Evolutionary conservation across 2,329 filamentous ascomycete genomes (phyloP).

Genomic region (Hypoxylon sp.): DNA sequence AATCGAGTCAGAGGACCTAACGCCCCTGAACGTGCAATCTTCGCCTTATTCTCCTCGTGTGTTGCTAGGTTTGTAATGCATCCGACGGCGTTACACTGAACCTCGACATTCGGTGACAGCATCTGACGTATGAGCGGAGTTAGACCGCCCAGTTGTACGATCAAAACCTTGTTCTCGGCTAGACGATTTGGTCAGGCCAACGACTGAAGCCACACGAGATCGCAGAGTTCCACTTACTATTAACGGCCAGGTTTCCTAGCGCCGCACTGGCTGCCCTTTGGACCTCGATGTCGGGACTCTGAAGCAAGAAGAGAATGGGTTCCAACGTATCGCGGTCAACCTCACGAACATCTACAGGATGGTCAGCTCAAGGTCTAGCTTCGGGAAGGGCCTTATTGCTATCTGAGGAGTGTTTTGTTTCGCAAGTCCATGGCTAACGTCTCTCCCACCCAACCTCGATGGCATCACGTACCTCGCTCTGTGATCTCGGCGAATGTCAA

Average conservation of each 20-base stretch:
- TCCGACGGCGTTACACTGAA: slow-evolving; percentile 98
- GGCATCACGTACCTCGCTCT: slow-evolving; percentile 81
- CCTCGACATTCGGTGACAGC: slow-evolving; percentile 97
- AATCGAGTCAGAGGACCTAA: slow-evolving; percentile 90
- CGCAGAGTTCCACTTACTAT: slow-evolving; percentile 76
- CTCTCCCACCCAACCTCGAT: slow-evolving; percentile 1
- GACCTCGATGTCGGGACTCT: slow-evolving; percentile 96
- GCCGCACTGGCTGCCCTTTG: slow-evolving; percentile 97
- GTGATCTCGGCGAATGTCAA: slow-evolving; percentile 99
- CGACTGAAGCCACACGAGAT: not conserved
- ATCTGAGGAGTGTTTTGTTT: slow-evolving; percentile 15
- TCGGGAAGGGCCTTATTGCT: not conserved
- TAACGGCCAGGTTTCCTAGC: slow-evolving; percentile 94
- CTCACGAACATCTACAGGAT: slow-evolving; percentile 86
- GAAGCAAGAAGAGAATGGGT: slow-evolving; percentile 93
- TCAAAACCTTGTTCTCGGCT: slow-evolving; percentile 98
- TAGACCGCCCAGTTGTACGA: slow-evolving; percentile 91
- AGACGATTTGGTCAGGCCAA: slow-evolving; percentile 38
- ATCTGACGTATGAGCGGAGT: slow-evolving; percentile 96
- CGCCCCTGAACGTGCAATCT: slow-evolving; percentile 95
- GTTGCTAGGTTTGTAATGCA: slow-evolving; percentile 99
- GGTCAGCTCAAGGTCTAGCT: slow-evolving; percentile 20
- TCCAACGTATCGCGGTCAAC: slow-evolving; percentile 96
- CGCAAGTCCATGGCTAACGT: not conserved
- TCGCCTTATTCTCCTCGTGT: slow-evolving; percentile 99